These are phyloP conservation scores for Clitoria ternatea DNA, from an alignment of 306 rosid species.

Conservation along the genomic window DNA sequence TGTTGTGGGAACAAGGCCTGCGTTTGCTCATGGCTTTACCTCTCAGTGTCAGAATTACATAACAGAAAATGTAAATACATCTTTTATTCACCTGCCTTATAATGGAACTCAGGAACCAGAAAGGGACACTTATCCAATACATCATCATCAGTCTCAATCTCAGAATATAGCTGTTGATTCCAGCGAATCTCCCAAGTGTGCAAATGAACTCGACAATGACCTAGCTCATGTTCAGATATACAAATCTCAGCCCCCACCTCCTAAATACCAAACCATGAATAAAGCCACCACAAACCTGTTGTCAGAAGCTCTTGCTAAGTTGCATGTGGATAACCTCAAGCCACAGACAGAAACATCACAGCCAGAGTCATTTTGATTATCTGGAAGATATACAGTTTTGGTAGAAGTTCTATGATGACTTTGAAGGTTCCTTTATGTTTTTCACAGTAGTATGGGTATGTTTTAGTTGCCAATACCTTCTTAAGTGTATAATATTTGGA, in stretches of 20 bases:
- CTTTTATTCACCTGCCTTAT: neutral
- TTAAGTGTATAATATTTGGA: neutral
- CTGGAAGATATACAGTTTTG: conserved; percentile 18
- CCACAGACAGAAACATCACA: conserved; percentile 21
- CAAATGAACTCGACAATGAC: conserved; percentile 31
- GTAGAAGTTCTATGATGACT: conserved; percentile 4
- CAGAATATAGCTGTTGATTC: conserved; percentile 9
- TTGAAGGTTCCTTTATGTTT: neutral
- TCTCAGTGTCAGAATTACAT: conserved; percentile 1
- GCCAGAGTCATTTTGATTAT: conserved; percentile 1
- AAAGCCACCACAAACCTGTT: conserved; percentile 19
- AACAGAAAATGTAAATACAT: neutral
- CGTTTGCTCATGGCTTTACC: conserved; percentile 4
- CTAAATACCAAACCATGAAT: conserved; percentile 30
- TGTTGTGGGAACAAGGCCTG: neutral
- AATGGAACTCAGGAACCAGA: conserved; percentile 29
- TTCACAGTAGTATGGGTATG: neutral
- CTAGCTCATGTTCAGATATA: conserved; percentile 41
- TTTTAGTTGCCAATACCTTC: neutral
- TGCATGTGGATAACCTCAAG: conserved; percentile 30
- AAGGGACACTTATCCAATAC: conserved; percentile 12
- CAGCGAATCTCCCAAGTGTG: conserved; percentile 26
- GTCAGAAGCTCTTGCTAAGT: conserved; percentile 32
- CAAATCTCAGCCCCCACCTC: conserved; percentile 75
- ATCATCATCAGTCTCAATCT: conserved; percentile 20